Evolutionary conservation across 176 grass and related monocot genomes (phyloP).

Genomic region (Chloris gayana): DNA sequence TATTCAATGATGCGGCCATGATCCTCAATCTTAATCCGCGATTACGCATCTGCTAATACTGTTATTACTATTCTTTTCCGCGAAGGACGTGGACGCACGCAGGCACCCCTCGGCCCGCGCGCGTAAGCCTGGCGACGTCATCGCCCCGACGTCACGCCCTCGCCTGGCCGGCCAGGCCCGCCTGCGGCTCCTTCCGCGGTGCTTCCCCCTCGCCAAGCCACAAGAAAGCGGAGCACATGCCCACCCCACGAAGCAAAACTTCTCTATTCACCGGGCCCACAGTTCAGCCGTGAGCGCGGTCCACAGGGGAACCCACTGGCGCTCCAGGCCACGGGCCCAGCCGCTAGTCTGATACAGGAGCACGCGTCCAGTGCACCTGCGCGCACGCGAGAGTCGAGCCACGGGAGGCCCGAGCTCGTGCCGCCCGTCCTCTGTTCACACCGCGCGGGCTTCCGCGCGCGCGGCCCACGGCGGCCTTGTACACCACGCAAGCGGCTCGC

Average conservation of each 20-base stretch:
- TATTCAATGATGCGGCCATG: neutral
- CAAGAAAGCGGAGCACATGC: neutral
- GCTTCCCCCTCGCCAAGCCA: constrained; percentile 35
- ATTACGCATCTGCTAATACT: neutral
- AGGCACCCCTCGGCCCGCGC: neutral
- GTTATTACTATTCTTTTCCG: neutral
- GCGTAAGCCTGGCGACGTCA: neutral
- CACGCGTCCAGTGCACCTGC: neutral
- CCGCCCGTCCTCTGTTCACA: neutral
- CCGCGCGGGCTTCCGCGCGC: neutral
- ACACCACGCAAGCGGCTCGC: neutral
- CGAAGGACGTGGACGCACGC: constrained; percentile 2
- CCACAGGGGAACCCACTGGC: no score
- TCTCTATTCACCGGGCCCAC: neutral
- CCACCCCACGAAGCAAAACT: constrained; percentile 24
- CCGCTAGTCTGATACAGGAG: neutral
- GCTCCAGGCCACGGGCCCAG: neutral
- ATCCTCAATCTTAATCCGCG: neutral
- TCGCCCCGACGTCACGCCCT: neutral
- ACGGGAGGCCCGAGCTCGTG: neutral
- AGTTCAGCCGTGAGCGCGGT: neutral
- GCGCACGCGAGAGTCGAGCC: neutral
- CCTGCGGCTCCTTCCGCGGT: constrained; percentile 10
- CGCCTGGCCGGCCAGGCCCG: neutral
- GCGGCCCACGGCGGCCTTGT: neutral